Evolutionary conservation across 352 stramenopile genomes (phyloP).

Genomic region (Globisporangium iwayamae): DNA sequence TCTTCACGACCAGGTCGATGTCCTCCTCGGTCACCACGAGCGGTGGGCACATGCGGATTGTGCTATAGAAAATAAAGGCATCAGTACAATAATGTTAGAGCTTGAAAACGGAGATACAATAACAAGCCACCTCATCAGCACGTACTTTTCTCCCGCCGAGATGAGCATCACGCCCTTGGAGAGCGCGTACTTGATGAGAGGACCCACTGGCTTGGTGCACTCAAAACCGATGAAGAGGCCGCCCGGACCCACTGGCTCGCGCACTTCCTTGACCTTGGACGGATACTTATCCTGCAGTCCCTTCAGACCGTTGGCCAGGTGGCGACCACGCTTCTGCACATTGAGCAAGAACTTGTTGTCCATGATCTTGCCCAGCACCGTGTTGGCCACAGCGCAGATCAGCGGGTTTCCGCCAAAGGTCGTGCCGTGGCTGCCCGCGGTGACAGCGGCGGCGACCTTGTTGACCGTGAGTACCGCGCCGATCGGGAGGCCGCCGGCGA

Average conservation of each 20-base stretch:
- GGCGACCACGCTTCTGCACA: conserved; percentile 67
- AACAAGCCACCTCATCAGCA: conserved; percentile 8
- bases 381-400: conserved; percentile 89
- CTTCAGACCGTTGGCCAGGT: conserved; percentile 51
- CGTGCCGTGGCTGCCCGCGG: conserved; percentile 92
- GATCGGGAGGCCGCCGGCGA: conserved; percentile 95
- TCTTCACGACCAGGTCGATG: conserved; percentile 63
- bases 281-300: conserved; percentile 71
- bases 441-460: conserved; percentile 88
- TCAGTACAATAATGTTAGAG: conserved; percentile 1
- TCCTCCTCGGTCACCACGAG: conserved; percentile 81
- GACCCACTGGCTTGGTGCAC: conserved; percentile 53
- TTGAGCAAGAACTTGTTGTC: conserved; percentile 60
- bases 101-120: conserved; percentile 4
- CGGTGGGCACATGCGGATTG: conserved; percentile 78
- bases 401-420: conserved; percentile 97
- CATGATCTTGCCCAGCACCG: conserved; percentile 76
- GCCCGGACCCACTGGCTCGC: conserved; percentile 55
- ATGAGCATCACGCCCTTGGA: conserved; percentile 81
- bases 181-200: conserved; percentile 66
- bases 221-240: conserved; percentile 84
- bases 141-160: conserved; percentile 78
- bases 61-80: conserved; percentile 28
- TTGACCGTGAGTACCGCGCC: conserved; percentile 93
- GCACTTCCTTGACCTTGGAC: conserved; percentile 66